These are phyloP conservation scores for Mycosphaerelloides madeirae DNA, from an alignment of 2,329 filamentous ascomycete genomes.

Conservation along the genomic window DNA sequence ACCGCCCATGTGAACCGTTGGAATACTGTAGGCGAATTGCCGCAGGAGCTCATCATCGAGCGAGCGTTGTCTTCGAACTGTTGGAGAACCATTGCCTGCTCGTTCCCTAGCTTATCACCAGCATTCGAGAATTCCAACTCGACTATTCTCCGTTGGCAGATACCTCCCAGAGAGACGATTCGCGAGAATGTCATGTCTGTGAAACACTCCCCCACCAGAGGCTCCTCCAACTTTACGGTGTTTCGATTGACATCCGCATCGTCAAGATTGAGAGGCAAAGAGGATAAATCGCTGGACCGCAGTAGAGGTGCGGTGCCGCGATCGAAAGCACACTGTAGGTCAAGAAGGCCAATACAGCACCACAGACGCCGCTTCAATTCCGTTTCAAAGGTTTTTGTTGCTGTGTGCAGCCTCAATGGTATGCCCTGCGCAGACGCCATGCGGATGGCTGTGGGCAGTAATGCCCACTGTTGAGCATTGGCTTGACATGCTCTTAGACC, in stretches of 20 bases:
- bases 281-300: neutral
- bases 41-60: neutral
- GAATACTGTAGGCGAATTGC: neutral
- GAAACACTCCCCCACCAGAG: neutral
- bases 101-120: neutral
- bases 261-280: slow-evolving; percentile 2
- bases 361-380: slow-evolving; percentile 7
- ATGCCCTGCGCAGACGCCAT: slow-evolving; percentile 7
- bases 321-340: slow-evolving; percentile 11
- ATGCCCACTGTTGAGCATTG: slow-evolving; percentile 11
- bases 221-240: neutral
- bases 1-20: slow-evolving; percentile 4
- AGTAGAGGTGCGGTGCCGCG: slow-evolving; percentile 7
- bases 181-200: slow-evolving; percentile 9
- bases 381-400: neutral
- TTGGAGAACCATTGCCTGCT: slow-evolving; percentile 2
- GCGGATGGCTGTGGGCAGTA: slow-evolving; percentile 6
- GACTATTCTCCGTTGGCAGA: slow-evolving; percentile 7
- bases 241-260: neutral
- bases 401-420: neutral
- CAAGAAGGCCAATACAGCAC: slow-evolving; percentile 8
- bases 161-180: slow-evolving; percentile 1
- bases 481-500: slow-evolving; percentile 10
- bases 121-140: slow-evolving; percentile 2
- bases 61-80: slow-evolving; percentile 6